These are phyloP conservation scores for Phytophthora palmivora DNA, from an alignment of 352 stramenopile genomes.

Conservation along the genomic window DNA sequence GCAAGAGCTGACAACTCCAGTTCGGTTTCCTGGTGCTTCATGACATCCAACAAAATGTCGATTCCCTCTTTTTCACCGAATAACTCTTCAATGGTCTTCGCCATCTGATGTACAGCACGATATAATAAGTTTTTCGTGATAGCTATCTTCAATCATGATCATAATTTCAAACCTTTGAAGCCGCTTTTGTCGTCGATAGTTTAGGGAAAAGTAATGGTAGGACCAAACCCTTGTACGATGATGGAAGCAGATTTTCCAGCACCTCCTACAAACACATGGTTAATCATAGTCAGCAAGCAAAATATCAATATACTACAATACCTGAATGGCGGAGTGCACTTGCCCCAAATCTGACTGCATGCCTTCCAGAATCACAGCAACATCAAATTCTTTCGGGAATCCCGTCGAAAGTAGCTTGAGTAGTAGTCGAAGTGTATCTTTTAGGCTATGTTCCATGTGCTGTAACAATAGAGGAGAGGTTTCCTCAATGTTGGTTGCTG, in stretches of 20 bases:
- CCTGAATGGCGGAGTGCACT: constrained; percentile 83
- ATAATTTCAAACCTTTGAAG: constrained; percentile 46
- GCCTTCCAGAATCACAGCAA: constrained; percentile 82
- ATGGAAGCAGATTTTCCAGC: constrained; percentile 81
- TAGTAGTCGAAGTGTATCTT: constrained; percentile 72
- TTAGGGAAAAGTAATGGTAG: constrained; percentile 79
- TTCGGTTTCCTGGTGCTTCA: constrained; percentile 68
- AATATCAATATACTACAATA: constrained; percentile 11
- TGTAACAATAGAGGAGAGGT: constrained; percentile 77
- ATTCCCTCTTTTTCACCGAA: constrained; percentile 60
- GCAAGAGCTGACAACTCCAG: constrained; percentile 75
- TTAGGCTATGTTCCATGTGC: constrained; percentile 81
- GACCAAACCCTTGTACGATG: constrained; percentile 73
- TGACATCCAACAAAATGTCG: constrained; percentile 74
- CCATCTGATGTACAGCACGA: constrained; percentile 53
- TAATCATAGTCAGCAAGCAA: too few species aligned
- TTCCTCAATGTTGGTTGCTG: constrained; percentile 78
- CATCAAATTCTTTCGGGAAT: constrained; percentile 86
- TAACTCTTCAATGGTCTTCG: constrained; percentile 53
- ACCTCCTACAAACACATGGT: constrained; percentile 61
- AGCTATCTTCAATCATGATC: neutral
- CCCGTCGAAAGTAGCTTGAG: constrained; percentile 83
- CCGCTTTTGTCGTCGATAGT: constrained; percentile 59
- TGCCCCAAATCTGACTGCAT: constrained; percentile 73
- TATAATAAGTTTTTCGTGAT: neutral